Conservation (phyloP, 2,329 filamentous ascomycete species). For the Claviceps sp. region DNA sequence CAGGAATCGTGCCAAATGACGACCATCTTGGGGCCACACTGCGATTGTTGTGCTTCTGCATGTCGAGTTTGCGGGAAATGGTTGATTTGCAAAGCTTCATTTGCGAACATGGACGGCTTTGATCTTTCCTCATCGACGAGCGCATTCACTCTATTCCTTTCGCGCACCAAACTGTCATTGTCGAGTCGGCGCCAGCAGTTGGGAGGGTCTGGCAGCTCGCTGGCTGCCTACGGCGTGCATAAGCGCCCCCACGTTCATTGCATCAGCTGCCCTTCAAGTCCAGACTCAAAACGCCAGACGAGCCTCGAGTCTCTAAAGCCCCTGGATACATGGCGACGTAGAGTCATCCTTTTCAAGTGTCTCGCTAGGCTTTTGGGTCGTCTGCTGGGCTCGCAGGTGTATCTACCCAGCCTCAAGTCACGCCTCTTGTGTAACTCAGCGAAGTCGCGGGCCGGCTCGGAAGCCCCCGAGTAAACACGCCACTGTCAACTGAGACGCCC, state of each 20-base stretch:
- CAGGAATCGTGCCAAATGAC: background rate
- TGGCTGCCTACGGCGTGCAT: background rate
- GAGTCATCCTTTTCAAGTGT: background rate
- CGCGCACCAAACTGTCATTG: conserved; percentile 1
- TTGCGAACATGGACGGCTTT: background rate
- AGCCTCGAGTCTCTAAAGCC: background rate
- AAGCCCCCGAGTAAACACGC: background rate
- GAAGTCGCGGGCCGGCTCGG: background rate
- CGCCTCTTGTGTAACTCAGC: conserved; percentile 4
- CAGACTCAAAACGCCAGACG: background rate
- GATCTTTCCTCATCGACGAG: background rate
- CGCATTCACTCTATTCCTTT: background rate
- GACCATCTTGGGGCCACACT: background rate
- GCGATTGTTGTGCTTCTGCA: background rate
- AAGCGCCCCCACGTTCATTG: conserved; percentile 3
- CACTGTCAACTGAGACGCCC: background rate
- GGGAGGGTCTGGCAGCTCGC: background rate
- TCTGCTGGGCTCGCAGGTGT: conserved; percentile 3
- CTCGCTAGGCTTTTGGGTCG: conserved; percentile 5
- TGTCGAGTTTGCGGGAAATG: background rate
- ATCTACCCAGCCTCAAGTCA: conserved; percentile 4
- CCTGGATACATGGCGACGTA: background rate
- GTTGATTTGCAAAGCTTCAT: background rate
- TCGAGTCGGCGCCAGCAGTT: background rate
- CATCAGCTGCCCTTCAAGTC: background rate